Percentiles rank a stretch among this genome's conserved stretches.
Conservation (phyloP, 169 alveolate genomes). For the Plasmodium inui region DNA sequence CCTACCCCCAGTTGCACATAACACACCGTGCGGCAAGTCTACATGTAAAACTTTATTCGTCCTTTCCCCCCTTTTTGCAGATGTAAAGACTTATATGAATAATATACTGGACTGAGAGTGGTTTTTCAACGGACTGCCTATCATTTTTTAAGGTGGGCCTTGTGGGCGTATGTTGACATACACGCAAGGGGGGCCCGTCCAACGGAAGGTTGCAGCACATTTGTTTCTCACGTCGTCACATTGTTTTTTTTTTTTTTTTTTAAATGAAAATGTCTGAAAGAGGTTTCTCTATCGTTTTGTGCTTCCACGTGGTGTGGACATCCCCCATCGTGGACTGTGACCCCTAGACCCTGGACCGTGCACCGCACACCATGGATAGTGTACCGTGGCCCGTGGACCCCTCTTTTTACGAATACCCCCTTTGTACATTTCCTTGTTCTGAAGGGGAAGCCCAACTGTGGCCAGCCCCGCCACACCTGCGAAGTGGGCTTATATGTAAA, state of each 20-base stretch:
- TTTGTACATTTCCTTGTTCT: background rate
- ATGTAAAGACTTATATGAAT: slow-evolving; percentile 31
- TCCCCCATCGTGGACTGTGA: background rate
- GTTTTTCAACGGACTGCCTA: background rate
- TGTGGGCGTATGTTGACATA: background rate
- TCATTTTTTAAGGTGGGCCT: background rate
- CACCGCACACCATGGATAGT: background rate
- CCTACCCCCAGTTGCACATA: background rate
- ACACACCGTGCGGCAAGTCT: background rate
- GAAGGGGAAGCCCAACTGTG: background rate
- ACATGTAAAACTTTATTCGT: background rate
- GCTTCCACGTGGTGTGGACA: background rate
- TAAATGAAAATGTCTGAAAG: background rate
- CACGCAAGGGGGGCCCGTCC: background rate
- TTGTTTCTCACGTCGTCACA: background rate
- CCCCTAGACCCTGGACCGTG: background rate
- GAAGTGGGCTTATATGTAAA: background rate
- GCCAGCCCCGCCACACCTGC: background rate
- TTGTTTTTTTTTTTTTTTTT: no score
- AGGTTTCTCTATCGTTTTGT: background rate
- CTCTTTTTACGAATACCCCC: background rate
- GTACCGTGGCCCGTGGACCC: background rate
- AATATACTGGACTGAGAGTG: slow-evolving; percentile 43
- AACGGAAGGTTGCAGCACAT: background rate
- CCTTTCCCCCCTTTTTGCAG: slow-evolving; percentile 48